Percentiles rank a stretch among this genome's conserved stretches.
Conservation (phyloP, 768 basidiomycete species). For the Suillus variegatus region DNA sequence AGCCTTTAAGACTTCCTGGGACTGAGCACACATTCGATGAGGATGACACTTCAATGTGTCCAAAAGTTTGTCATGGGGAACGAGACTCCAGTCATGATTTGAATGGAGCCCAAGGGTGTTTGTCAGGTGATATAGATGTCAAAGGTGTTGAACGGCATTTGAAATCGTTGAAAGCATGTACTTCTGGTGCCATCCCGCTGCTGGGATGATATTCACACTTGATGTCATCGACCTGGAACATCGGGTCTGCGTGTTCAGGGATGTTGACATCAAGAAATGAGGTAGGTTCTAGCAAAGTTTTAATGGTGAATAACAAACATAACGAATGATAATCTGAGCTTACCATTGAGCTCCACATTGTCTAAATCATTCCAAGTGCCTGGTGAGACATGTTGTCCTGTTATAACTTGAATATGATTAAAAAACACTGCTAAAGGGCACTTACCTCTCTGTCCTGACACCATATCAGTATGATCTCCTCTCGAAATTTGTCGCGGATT, state of each 20-base stretch:
- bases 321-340: background rate
- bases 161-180: slow-evolving; percentile 21
- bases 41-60: too few species aligned
- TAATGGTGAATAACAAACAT: background rate
- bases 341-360: background rate
- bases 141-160: background rate
- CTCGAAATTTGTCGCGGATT: background rate
- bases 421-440: background rate
- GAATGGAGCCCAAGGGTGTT: slow-evolving; percentile 34
- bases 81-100: slow-evolving; percentile 19
- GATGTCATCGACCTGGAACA: slow-evolving; percentile 19
- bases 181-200: slow-evolving; percentile 8
- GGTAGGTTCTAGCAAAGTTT: background rate
- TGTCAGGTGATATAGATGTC: background rate
- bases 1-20: too few species aligned
- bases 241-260: background rate
- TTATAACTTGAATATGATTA: background rate
- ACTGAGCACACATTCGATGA: too few species aligned
- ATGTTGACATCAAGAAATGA: background rate
- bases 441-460: background rate
- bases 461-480: background rate
- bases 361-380: background rate
- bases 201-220: slow-evolving; percentile 25
- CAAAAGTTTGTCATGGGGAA: too few species aligned
- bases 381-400: background rate